phyloP scores from a whole-genome alignment of 2,329 filamentous ascomycete genomes.

The Xylariaceae sp. region DNA sequence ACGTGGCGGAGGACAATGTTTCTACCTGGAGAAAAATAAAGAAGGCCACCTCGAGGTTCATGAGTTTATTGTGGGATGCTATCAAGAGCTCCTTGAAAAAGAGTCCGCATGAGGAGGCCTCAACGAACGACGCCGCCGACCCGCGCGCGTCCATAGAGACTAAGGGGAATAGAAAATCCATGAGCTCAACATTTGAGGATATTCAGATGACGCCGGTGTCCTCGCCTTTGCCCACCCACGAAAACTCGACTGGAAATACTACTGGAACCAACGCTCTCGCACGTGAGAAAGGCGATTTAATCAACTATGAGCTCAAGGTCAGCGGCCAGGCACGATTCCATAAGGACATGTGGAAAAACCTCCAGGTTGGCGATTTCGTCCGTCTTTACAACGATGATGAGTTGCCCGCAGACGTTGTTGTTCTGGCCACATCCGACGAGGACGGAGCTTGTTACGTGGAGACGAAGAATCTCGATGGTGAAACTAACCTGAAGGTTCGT shows the following conservation, averaged over 20 bases:
- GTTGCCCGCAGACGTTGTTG: constrained; percentile 86
- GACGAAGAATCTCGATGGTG: constrained; percentile 95
- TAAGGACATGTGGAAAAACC: constrained; percentile 88
- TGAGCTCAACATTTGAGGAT: constrained; percentile 55
- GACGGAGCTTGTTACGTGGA: constrained; percentile 97
- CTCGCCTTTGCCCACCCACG: constrained; percentile 59
- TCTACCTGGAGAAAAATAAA: constrained; percentile 84
- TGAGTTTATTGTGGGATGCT: constrained; percentile 48
- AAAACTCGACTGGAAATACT: constrained; percentile 4
- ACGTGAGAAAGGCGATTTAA: constrained; percentile 52
- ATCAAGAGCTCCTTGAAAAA: constrained; percentile 46
- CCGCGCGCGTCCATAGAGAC: constrained; percentile 63
- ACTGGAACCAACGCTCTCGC: constrained; percentile 35
- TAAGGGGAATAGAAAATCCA: constrained; percentile 48
- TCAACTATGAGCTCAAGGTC: constrained; percentile 63
- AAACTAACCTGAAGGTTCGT: constrained; percentile 95
- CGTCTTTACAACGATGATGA: constrained; percentile 95
- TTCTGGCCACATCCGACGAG: constrained; percentile 85
- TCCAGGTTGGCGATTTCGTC: constrained; percentile 93
- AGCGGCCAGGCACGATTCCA: constrained; percentile 79
- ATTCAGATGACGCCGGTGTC: constrained; percentile 96
- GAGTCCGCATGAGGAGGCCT: constrained; percentile 44
- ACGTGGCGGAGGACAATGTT: constrained; percentile 80
- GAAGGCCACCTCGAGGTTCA: constrained; percentile 68
- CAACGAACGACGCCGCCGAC: constrained; percentile 49